Evolutionary conservation across 768 basidiomycete genomes (phyloP), one percentile per base, ranked within the genome.

Genomic region (Russula earlei): DNA sequence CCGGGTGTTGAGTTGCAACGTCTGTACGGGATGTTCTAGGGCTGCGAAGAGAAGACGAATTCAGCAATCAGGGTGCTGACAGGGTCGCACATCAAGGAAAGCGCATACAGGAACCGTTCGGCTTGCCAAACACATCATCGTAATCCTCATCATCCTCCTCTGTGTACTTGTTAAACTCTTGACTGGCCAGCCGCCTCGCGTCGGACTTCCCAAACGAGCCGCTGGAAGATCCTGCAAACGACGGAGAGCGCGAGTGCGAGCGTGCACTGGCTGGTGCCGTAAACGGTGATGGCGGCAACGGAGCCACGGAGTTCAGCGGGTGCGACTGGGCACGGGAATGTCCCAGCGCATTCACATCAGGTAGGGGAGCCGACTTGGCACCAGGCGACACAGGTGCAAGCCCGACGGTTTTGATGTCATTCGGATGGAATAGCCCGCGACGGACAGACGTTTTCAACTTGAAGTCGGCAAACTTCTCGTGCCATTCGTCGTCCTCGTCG

Each of bases 71-170:
- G 49, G 36, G 37, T 19, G 33, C 54, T 5, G 19, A 5, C 8
- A 54, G 43, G 41, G 20, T 43, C 27, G 56, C 29, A 55, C 34
- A 27, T 51, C 20, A n/a, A 49, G 20, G 34, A 12, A 54, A 59
- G 24, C 15, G 0, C 85, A 69, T 59, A 87, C 88, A 73, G 11
- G 77, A 75, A 24, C 81, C 80, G 59, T 79, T 85, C 19, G 75
- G 76, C 68, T 88, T 90, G 56, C 81, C 91, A 69, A 98, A 95
- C 10, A 97, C 84, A 67, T 96, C 95, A 45, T 95, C 91, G 64
- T 96, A 98, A 66, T 97, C 91, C 65, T 97, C 85, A 4, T 82
- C 88, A 25, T 96, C 90, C 9, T 82, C 83, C 69, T 95, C 92
- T 6, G 88, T 74, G 68, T 95, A 96, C 67, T 91, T 92, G 20